phyloP scores from a whole-genome alignment of 2,329 filamentous ascomycete species.

The Malbranchea cinnamomea region DNA sequence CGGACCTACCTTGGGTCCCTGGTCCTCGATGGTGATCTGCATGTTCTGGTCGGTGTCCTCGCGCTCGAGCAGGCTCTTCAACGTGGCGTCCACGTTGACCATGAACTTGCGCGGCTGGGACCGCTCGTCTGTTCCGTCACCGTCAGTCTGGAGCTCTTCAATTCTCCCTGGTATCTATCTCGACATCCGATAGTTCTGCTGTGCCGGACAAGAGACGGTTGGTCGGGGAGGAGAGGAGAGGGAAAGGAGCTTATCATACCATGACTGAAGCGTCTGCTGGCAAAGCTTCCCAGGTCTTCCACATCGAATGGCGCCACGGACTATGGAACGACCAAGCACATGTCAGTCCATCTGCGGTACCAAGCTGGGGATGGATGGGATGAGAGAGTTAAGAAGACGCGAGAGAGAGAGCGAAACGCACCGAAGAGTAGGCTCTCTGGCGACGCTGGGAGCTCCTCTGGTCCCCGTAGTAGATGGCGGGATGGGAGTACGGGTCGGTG shows the following conservation, averaged over 20 bases:
- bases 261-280: constrained; percentile 30
- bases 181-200: no score
- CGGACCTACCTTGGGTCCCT: constrained; percentile 61
- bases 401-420: constrained; percentile 3
- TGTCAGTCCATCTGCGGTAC: no score
- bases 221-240: background rate
- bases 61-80: constrained; percentile 62
- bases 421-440: constrained; percentile 8
- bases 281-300: constrained; percentile 20
- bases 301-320: constrained; percentile 23
- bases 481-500: constrained; percentile 42
- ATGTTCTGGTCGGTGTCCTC: constrained; percentile 91
- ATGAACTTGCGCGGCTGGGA: constrained; percentile 64
- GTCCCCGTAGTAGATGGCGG: constrained; percentile 45
- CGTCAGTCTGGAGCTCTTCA: no score
- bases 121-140: constrained; percentile 58
- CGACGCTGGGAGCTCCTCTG: constrained; percentile 20
- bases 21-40: constrained; percentile 96
- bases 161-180: no score
- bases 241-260: constrained; percentile 18
- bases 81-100: constrained; percentile 70
- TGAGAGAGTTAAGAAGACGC: background rate
- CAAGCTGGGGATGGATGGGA: no score
- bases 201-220: no score
- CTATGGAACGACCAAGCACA: constrained; percentile 13